Conservation (phyloP, 164 flowering plant genomes). For the Nymphaea colorata region DNA sequence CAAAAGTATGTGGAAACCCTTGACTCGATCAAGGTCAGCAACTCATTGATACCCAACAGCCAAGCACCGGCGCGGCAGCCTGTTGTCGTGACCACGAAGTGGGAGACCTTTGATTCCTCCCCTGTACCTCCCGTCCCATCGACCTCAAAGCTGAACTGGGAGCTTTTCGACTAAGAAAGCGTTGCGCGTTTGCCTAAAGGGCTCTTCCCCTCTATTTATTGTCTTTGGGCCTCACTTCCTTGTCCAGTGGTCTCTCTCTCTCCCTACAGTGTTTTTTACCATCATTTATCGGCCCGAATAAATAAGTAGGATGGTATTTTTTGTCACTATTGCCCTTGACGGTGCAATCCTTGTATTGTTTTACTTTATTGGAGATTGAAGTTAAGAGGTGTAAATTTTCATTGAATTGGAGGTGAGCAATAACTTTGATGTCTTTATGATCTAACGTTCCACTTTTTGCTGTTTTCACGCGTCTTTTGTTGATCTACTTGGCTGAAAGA, state of each 20-base stretch:
- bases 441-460: too few relatives aligned
- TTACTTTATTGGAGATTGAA: background rate
- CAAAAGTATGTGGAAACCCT: constrained; percentile 78
- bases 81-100: constrained; percentile 61
- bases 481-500: too few relatives aligned
- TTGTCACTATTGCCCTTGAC: background rate
- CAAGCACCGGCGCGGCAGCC: constrained; percentile 17
- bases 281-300: background rate
- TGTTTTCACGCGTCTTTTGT: too few relatives aligned
- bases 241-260: background rate
- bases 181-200: background rate
- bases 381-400: background rate
- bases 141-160: constrained; percentile 20
- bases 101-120: constrained; percentile 47
- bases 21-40: constrained; percentile 51
- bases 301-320: background rate
- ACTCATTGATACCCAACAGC: constrained; percentile 16
- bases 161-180: constrained; percentile 18
- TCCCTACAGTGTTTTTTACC: background rate
- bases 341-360: background rate
- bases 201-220: too few relatives aligned
- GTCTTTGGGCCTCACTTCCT: background rate
- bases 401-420: background rate
- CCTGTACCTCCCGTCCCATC: constrained; percentile 9
- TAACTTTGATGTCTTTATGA: too few relatives aligned